Percentiles rank a stretch among this genome's conserved stretches.
phyloP scores from a whole-genome alignment of 2,329 filamentous ascomycete species.

The Talaromyces piceae region DNA sequence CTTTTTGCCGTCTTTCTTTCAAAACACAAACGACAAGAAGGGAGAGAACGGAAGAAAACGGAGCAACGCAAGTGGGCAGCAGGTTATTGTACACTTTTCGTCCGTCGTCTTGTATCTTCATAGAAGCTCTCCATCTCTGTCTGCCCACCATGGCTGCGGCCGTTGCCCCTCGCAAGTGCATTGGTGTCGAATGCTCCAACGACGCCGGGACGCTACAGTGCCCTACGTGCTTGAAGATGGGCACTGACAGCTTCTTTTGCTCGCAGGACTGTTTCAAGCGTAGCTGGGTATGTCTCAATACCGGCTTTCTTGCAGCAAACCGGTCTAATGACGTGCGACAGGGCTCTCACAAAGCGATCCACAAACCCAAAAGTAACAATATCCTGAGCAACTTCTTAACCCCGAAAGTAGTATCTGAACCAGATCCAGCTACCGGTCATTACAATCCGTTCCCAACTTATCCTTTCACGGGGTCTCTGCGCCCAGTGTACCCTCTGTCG shows the following conservation, averaged over 20 bases:
- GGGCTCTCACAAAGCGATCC: slow-evolving; percentile 73
- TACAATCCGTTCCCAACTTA: slow-evolving; percentile 92
- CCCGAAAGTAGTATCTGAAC: slow-evolving; percentile 81
- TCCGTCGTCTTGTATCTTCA: neutral
- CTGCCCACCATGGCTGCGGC: slow-evolving; percentile 22
- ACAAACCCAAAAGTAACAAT: slow-evolving; percentile 68
- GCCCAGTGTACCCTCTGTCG: slow-evolving; percentile 83
- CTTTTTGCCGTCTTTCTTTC: neutral
- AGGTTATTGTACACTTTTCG: neutral
- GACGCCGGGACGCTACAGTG: slow-evolving; percentile 82
- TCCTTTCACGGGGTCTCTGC: slow-evolving; percentile 68
- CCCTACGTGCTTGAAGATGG: slow-evolving; percentile 86
- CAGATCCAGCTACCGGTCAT: slow-evolving; percentile 78
- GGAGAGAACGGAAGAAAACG: no score
- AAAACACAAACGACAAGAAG: neutral
- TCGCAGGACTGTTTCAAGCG: slow-evolving; percentile 98
- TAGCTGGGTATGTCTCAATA: slow-evolving; percentile 70
- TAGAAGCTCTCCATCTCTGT: neutral
- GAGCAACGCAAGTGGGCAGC: no score
- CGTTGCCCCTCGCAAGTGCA: slow-evolving; percentile 48
- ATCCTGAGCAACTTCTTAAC: slow-evolving; percentile 65
- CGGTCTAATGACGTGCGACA: slow-evolving; percentile 33
- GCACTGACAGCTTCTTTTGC: slow-evolving; percentile 91
- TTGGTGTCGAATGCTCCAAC: slow-evolving; percentile 76
- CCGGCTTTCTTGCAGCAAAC: neutral